Base-by-base conservation (phyloP, 257 asterid genomes). In the Solanum sitiens region DNA sequence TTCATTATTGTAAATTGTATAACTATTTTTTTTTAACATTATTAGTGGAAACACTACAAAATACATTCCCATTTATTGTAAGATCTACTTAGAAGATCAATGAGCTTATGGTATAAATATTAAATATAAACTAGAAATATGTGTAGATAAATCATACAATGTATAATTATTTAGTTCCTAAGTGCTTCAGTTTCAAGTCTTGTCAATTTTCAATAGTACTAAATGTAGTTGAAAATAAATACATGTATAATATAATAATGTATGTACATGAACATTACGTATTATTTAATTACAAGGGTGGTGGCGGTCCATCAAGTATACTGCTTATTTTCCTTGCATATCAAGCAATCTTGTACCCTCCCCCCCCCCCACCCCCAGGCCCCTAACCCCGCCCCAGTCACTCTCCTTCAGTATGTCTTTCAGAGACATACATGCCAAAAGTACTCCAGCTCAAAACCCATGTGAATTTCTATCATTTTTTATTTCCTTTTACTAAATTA, bases 241-340 rank as follows among this genome's bases (percentile, higher is more conserved):
- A 45, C 44, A 80, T 16, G 61, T 47, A 80, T 47, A 27, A 45
- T 80, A 18, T 42, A 79, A 77, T 45, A 27, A 47, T 3, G n/a
- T 82, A 3, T 76, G 42, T 39, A 73, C 80, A 37, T 20, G 30
- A 73, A 73, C 56, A 76, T 76, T 42, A n/a, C 61, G 70, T 82
- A 32, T 50, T 40, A 44, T 68, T 59, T 67, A 71, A 44, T 86
- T 30, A 71, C 30, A 27, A 33, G 84, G 75, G 61, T 35, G 95
- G 92, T 89, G 97, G 98, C 91, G 94, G 96, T 91, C 96, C 98
- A 95, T 92, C 94, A 92, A 93, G 94, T 91, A 91, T 87, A 88
- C 93, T 88, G 93, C 91, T 90, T 89, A 91, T 83, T 91, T 96
- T 93, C 98, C 99, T 95, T 95, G 96, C 93, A 92, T 91, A 91